Percentiles rank a stretch among this genome's conserved stretches.
These are phyloP conservation scores for Fusarium sp. DNA, from an alignment of 2,329 filamentous ascomycete species.

Conservation along the genomic window DNA sequence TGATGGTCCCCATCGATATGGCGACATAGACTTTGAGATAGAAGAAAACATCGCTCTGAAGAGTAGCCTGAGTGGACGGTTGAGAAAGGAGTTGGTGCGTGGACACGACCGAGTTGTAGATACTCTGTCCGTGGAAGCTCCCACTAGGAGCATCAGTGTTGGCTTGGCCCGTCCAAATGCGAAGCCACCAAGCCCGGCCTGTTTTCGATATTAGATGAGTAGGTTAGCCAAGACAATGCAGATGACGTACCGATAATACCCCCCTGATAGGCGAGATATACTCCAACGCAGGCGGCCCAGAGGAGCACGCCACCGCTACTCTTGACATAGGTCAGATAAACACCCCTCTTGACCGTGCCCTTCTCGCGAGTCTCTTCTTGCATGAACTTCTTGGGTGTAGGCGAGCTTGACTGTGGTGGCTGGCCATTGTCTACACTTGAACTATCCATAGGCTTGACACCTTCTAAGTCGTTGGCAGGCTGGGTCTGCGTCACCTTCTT, in stretches of 20 bases:
- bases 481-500: conserved; percentile 52
- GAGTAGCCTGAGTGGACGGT: conserved; percentile 43
- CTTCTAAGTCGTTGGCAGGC: conserved; percentile 61
- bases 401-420: conserved; percentile 38
- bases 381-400: conserved; percentile 70
- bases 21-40: conserved; percentile 73
- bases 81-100: conserved; percentile 55
- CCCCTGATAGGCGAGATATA: conserved; percentile 62
- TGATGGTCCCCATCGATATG: conserved; percentile 67
- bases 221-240: neutral
- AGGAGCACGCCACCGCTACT: conserved; percentile 69
- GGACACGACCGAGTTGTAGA: conserved; percentile 53
- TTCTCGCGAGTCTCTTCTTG: conserved; percentile 74
- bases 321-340: conserved; percentile 71
- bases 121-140: conserved; percentile 44
- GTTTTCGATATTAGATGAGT: neutral
- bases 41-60: conserved; percentile 57
- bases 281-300: conserved; percentile 61
- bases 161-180: conserved; percentile 62
- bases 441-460: conserved; percentile 51
- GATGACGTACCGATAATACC: conserved; percentile 58
- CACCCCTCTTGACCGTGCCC: conserved; percentile 68
- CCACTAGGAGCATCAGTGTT: conserved; percentile 7
- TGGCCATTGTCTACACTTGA: conserved; percentile 46
- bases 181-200: conserved; percentile 68